Evolutionary conservation across 306 rosid species (phyloP), one percentile per base, ranked within the genome.

Genomic region (Medicago arabica): DNA sequence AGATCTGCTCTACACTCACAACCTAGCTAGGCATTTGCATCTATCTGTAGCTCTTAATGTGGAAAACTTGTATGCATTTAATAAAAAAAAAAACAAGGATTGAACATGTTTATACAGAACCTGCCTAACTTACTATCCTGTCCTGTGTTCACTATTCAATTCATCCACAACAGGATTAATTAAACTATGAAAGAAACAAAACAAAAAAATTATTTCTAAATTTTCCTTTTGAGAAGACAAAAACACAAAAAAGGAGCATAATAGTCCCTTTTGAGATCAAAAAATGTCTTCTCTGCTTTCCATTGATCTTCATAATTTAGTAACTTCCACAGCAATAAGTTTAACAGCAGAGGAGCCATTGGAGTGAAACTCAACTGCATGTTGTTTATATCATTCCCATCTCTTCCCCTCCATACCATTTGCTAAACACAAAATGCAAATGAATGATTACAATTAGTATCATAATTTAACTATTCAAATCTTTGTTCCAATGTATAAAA

Each of bases 321-420:
- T 69, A 78, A 41, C 60, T 76, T 79, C 73, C 50, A 34, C 25
- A 65, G 64, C 49, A 49, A 39, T 80, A 77, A 25, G 80, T 80
- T 75, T 66, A 31, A 39, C 16, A 47, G 43, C 72, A 64, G 51
- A 68, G 21, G 74, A 44, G n/a, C 14, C 69, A 59, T 65, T 47
- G 31, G 31, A 65, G 36, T 74, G 77, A 64, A 80, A 61, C 38
- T 78, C 15, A 69, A 55, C 14, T 21, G 13, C 36, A 28, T 58
- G 64, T 13, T 67, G 28, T 62, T 75, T 57, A 80, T 75, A 84
- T 75, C 87, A 83, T 81, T 44, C 84, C 76, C 63, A 82, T 75
- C 78, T 78, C 76, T 83, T 86, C 84, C 79, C 79, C 86, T 83
- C 80, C 84, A 75, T 79, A 85, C 86, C 89, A 88, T 82, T 91